Evolutionary conservation across 1,284 basidiomycete species (phyloP), one percentile per base, ranked within the genome.

Genomic region (Pseudozyma sp.): DNA sequence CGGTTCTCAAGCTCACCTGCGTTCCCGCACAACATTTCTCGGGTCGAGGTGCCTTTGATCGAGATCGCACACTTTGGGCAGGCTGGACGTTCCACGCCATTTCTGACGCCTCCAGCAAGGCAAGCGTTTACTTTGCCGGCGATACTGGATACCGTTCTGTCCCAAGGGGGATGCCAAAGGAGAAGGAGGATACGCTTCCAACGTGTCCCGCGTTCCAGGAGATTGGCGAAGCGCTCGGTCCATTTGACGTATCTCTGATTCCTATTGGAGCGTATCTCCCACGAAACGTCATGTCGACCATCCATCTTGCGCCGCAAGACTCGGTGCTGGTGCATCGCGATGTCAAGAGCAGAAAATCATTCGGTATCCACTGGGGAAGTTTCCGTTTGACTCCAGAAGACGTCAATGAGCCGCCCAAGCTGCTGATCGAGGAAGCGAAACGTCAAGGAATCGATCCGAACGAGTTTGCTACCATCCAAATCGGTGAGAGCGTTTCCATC

Each of bases 261-360:
- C 78, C 79, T 6, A 80, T 80, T 29, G 79, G 79, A 7, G 79
- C 79, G 39, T 81, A 79, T 49, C 43, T 70, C 31, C 77, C 79
- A 0, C 55, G 78, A n/a, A 85, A 57, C 40, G 54, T 72, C 34
- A 79, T 79, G 77, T 74, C 69, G 44, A 65, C 73, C 11, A 39
- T 79, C 35, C 76, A 79, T 39, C 51, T 78, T 9, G 69, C 68
- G 2, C 78, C 79, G 17, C 60, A 66, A 5, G 79, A 81, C n/a
- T 63, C 72, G 10, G 75, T 81, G 4, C 43, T 51, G 9, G 71
- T 75, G 13, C 78, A 80, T 52, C 47, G 67, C 13, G 69, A 78
- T 40, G 76, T 81, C 9, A 54, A 59, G 39, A 62, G 59, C 35
- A 56, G 47, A 11, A 52, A 53, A 31, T 55, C 45, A 6, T 66